phyloP scores from a whole-genome alignment of 75 land plant species.

The Isoetes taiwanensis region DNA sequence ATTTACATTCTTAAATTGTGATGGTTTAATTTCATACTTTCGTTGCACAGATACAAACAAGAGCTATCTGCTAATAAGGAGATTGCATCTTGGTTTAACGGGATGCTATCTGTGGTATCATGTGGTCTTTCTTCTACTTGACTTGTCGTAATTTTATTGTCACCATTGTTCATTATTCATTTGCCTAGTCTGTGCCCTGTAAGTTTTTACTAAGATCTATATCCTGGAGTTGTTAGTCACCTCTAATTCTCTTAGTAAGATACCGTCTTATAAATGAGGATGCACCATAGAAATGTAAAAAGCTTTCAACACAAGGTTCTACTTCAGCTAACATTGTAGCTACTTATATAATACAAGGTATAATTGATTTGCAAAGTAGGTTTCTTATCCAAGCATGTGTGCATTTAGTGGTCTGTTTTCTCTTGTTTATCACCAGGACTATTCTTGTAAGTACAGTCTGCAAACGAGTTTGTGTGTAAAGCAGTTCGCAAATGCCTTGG shows the following conservation, averaged over 20 bases:
- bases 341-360: conserved; percentile 68
- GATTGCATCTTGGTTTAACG: conserved; percentile 47
- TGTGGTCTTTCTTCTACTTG: conserved; percentile 45
- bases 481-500: too few relatives aligned
- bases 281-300: neutral
- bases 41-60: conserved; percentile 35
- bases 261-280: neutral
- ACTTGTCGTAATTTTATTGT: conserved; percentile 47
- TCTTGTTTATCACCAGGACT: conserved; percentile 33
- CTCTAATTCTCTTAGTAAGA: neutral
- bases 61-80: conserved; percentile 48
- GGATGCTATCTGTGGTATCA: conserved; percentile 46
- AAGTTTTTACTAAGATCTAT: conserved; percentile 6
- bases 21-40: neutral
- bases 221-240: neutral
- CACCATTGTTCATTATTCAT: conserved; percentile 59
- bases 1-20: neutral
- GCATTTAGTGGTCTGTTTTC: neutral
- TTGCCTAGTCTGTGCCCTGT: conserved; percentile 80
- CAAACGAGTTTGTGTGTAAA: too few relatives aligned
- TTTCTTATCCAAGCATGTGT: neutral
- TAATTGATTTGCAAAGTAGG: neutral
- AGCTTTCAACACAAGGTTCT: neutral
- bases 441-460: conserved; percentile 23
- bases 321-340: conserved; percentile 60